These are phyloP conservation scores for Stagonosporopsis chrysanthemi DNA, from an alignment of 2,329 filamentous ascomycete genomes.

Conservation along the genomic window DNA sequence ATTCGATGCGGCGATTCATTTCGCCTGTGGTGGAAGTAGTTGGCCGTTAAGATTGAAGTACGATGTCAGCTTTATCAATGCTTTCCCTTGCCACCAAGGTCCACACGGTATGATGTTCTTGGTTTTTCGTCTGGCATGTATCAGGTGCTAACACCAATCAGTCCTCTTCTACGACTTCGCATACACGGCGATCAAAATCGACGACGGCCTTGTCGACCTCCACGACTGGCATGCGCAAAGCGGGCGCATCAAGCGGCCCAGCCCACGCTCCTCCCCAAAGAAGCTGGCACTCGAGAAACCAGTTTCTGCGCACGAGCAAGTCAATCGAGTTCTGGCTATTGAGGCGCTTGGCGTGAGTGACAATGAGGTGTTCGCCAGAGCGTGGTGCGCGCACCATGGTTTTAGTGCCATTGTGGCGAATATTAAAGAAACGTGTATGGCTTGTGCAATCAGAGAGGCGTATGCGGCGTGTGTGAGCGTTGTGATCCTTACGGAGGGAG, in stretches of 20 bases:
- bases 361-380: slow-evolving; percentile 77
- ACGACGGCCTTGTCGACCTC: slow-evolving; percentile 69
- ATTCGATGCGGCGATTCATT: slow-evolving; percentile 51
- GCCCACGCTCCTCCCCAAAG: slow-evolving; percentile 42
- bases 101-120: slow-evolving; percentile 48
- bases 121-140: too few relatives aligned
- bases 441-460: slow-evolving; percentile 77
- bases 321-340: slow-evolving; percentile 73
- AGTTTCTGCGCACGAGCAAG: slow-evolving; percentile 38
- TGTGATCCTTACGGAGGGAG: slow-evolving; percentile 66
- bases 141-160: slow-evolving; percentile 23
- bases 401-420: slow-evolving; percentile 75
- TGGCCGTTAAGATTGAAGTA: slow-evolving; percentile 50
- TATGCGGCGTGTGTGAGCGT: slow-evolving; percentile 77
- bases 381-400: slow-evolving; percentile 81
- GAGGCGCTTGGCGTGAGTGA: slow-evolving; percentile 77
- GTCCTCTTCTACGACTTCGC: slow-evolving; percentile 77
- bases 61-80: slow-evolving; percentile 53
- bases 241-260: slow-evolving; percentile 39
- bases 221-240: slow-evolving; percentile 66
- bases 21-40: slow-evolving; percentile 51
- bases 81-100: slow-evolving; percentile 52
- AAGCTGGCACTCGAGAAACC: slow-evolving; percentile 36
- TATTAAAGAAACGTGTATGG: slow-evolving; percentile 72
- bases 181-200: slow-evolving; percentile 65